Evolutionary conservation across 768 basidiomycete genomes (phyloP), one percentile per base, ranked within the genome.

Genomic region (Phlebiopsis flavidoalba): DNA sequence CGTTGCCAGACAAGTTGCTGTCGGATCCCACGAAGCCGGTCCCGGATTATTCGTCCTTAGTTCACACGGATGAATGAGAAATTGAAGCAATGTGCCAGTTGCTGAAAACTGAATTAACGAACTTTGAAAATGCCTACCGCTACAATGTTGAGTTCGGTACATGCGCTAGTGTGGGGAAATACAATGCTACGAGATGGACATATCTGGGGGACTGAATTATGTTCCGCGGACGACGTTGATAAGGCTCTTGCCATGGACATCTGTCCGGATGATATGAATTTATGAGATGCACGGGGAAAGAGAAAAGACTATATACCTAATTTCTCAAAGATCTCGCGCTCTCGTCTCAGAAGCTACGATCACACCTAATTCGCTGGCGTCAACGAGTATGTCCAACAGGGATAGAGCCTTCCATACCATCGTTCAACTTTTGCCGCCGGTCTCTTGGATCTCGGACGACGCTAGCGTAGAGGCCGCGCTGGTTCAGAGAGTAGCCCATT

Each of bases 401-500:
- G 49, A 36, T 43, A 22, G 36, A 53, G 50, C 11, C 19, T 21
- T n/a, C 66, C 76, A 36, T 57, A 86, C 91, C 91, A 60, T 75
- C 69, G 65, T 79, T 83, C 12, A 84, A 69, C 68, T 91, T 88
- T 61, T 87, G 78, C 45, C 78, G 75, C 43, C 82, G 74, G 65
- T 89, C 80, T 33, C 78, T 78, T 15, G 84, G 84, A 69, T 91
- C 87, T 11, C 94, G 83, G 15, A 91, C 71, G 35, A 95, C 87
- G 0, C 83, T 88, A 6, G 75, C 78, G 66, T 80, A 95, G 5
- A 98, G 73, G 0, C 94, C 95, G 50, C 84, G 82, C 71, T 98
- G 95, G 66, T 98, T 97, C 50, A 98, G 79, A 12, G 89, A 89
- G 72, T 86, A 93, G 0, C 93, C 92, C 70, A 88, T 80, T 51